phyloP scores from a whole-genome alignment of 345 rosid species.

The Eucalyptus caleyi region DNA sequence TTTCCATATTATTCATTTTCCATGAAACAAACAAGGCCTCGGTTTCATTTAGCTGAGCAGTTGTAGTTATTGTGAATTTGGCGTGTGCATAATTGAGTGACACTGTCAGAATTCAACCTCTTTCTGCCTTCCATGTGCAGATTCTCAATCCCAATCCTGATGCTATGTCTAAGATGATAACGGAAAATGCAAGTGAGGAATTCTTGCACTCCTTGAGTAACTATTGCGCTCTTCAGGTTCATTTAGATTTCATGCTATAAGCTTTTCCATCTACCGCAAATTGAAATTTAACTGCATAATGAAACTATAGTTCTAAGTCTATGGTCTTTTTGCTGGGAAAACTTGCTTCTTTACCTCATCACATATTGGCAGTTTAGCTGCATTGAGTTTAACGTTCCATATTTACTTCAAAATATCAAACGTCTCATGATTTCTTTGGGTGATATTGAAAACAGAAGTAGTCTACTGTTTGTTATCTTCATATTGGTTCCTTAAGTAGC shows the following conservation, averaged over 20 bases:
- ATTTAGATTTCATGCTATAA: neutral
- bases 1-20: too few species aligned
- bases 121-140: constrained; percentile 21
- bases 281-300: neutral
- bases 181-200: constrained; percentile 94
- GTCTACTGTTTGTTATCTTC: neutral
- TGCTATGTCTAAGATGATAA: constrained; percentile 94
- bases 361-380: neutral
- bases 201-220: constrained; percentile 83
- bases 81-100: neutral
- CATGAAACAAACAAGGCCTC: too few species aligned
- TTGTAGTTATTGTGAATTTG: neutral
- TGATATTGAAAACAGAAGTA: neutral
- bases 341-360: neutral
- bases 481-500: neutral
- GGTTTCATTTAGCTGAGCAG: neutral
- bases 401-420: neutral
- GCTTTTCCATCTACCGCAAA: neutral
- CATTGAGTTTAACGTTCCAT: neutral
- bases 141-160: constrained; percentile 97
- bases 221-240: constrained; percentile 94
- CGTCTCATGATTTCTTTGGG: neutral
- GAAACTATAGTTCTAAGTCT: neutral
- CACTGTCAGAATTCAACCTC: neutral
- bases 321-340: neutral